Percentiles rank a stretch among this genome's conserved stretches.
Evolutionary conservation across 169 alveolate species (phyloP).

Genomic region (Cryptosporidium felis): DNA sequence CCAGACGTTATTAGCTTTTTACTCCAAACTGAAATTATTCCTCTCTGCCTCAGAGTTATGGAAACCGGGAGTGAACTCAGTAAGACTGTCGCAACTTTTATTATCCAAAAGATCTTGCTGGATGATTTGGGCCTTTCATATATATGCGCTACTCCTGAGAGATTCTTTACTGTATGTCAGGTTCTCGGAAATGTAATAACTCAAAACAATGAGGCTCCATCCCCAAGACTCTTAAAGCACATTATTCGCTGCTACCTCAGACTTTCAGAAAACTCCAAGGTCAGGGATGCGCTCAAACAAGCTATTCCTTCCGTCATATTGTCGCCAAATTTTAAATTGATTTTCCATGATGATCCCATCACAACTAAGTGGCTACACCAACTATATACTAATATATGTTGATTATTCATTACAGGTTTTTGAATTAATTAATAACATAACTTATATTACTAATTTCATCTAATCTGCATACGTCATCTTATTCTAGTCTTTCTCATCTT

Average conservation of each 20-base stretch:
- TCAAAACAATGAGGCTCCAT: constrained; percentile 85
- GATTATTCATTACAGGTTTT: not conserved
- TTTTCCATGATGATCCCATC: constrained; percentile 47
- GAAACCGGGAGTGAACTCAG: constrained; percentile 98
- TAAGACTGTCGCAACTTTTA: constrained; percentile 97
- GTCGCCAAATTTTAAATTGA: constrained; percentile 44
- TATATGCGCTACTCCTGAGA: constrained; percentile 96
- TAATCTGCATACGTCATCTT: too few relatives aligned
- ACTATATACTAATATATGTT: constrained; percentile 56
- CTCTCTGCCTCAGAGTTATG: constrained; percentile 98
- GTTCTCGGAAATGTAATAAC: constrained; percentile 94
- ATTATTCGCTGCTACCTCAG: constrained; percentile 95
- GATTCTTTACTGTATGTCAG: constrained; percentile 96
- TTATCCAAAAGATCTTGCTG: constrained; percentile 95
- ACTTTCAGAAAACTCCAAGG: constrained; percentile 94
- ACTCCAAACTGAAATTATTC: constrained; percentile 95
- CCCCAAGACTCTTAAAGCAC: constrained; percentile 93
- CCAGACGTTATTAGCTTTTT: constrained; percentile 95
- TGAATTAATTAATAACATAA: not conserved
- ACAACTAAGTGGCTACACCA: constrained; percentile 69
- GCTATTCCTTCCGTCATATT: constrained; percentile 40
- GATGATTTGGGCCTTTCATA: constrained; percentile 96
- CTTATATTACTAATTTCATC: too few relatives aligned
- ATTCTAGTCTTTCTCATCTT: too few relatives aligned
- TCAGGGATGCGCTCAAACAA: constrained; percentile 87